These are phyloP conservation scores for Hylodesmum podocarpum DNA, from an alignment of 306 rosid genomes.

Conservation along the genomic window DNA sequence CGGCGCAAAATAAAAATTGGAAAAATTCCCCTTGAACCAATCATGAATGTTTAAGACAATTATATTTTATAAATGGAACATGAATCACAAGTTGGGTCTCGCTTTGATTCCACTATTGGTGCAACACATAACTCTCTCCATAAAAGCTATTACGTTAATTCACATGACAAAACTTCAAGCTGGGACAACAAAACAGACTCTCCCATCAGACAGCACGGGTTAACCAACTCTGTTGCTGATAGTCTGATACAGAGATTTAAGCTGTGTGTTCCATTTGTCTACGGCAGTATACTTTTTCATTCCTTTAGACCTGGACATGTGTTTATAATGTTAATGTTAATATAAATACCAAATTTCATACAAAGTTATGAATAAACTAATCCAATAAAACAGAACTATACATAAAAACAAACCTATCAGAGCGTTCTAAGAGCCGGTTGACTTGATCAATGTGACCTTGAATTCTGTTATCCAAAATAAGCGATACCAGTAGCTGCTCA, in stretches of 20 bases:
- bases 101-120: conserved; percentile 26
- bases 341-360: background rate
- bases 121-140: conserved; percentile 30
- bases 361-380: background rate
- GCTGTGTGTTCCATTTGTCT: conserved; percentile 95
- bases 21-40: background rate
- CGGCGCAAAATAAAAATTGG: background rate
- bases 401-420: conserved; percentile 59
- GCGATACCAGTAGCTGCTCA: conserved; percentile 61
- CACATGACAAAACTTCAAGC: conserved; percentile 47
- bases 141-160: conserved; percentile 26
- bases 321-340: conserved; percentile 25
- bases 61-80: conserved; percentile 2
- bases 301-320: conserved; percentile 78
- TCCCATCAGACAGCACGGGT: background rate
- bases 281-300: conserved; percentile 89
- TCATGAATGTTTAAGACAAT: conserved; percentile 14
- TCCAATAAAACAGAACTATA: background rate
- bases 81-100: conserved; percentile 29
- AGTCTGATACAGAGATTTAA: conserved; percentile 74
- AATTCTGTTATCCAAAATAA: conserved; percentile 89
- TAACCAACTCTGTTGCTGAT: conserved; percentile 78
- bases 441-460: conserved; percentile 99
- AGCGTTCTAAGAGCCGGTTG: conserved; percentile 89
- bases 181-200: conserved; percentile 20